Evolutionary conservation across 129 eudicot genomes (phyloP).

Genomic region (Flaveria linearis): DNA sequence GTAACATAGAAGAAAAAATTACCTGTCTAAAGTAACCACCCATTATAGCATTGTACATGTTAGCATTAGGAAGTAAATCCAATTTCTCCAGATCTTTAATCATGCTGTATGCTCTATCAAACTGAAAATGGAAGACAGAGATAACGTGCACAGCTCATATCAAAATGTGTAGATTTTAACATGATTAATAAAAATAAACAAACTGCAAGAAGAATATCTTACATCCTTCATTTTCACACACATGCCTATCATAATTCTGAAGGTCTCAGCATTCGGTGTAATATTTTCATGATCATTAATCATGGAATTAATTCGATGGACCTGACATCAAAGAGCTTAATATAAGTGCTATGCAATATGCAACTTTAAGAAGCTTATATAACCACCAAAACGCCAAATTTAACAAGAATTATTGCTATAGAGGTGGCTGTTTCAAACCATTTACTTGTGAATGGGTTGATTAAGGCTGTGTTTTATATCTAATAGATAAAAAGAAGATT

Average conservation of each 20-base stretch:
- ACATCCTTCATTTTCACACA: conserved; percentile 86
- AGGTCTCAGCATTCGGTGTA: conserved; percentile 61
- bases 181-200: conserved; percentile 24
- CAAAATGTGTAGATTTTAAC: conserved; percentile 11
- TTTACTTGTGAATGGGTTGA: neutral
- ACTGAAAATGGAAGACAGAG: conserved; percentile 45
- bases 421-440: neutral
- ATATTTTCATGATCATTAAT: conserved; percentile 42
- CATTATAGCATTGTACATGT: conserved; percentile 79
- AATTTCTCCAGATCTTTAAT: conserved; percentile 51
- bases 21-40: conserved; percentile 89
- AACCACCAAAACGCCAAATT: neutral
- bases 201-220: conserved; percentile 40
- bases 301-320: conserved; percentile 59
- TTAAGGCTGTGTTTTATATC: neutral
- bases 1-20: neutral
- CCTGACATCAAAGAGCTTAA: conserved; percentile 46
- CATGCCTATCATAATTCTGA: conserved; percentile 60
- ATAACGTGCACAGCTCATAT: conserved; percentile 1
- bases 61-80: conserved; percentile 53
- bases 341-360: conserved; percentile 10
- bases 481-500: neutral
- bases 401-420: neutral
- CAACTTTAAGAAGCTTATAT: conserved; percentile 6
- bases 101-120: conserved; percentile 77